Evolutionary conservation across 1,284 basidiomycete species (phyloP).

Genomic region (Irpex rosettiformis): DNA sequence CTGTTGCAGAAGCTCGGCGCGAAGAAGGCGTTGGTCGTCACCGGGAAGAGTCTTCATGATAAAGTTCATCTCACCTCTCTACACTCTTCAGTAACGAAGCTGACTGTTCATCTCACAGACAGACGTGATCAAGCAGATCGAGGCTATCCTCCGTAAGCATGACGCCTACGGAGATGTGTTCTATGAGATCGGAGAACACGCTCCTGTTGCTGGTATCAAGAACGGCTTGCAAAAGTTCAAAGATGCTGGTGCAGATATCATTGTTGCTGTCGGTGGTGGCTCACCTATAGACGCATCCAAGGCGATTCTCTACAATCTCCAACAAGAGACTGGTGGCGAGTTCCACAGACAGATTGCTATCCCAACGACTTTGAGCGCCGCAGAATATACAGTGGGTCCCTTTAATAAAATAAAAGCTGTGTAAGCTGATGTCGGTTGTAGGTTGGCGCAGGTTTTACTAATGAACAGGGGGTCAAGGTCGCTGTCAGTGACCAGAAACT

Average conservation of each 20-base stretch:
- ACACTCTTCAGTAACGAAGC: background rate
- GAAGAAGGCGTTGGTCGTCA: constrained; percentile 66
- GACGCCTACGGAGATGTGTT: constrained; percentile 65
- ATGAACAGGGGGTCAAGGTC: constrained; percentile 68
- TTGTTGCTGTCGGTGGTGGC: constrained; percentile 76
- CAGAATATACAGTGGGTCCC: constrained; percentile 60
- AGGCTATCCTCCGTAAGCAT: constrained; percentile 51
- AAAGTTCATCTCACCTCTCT: constrained; percentile 41
- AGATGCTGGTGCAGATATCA: constrained; percentile 56
- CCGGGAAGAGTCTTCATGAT: constrained; percentile 62
- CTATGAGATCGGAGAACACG: constrained; percentile 73
- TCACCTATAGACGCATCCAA: constrained; percentile 79
- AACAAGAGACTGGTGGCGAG: constrained; percentile 49
- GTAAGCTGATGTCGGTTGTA: constrained; percentile 19
- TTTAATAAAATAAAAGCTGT: background rate
- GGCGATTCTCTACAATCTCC: constrained; percentile 59
- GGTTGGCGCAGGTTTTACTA: constrained; percentile 72
- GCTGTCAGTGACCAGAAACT: constrained; percentile 50
- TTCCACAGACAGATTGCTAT: constrained; percentile 62
- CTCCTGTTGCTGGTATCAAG: constrained; percentile 68
- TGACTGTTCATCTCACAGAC: constrained; percentile 39
- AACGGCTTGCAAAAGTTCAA: constrained; percentile 57
- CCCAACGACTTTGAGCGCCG: constrained; percentile 80
- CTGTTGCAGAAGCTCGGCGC: constrained; percentile 50
- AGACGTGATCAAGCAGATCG: constrained; percentile 57